Conservation (phyloP, 495 filamentous ascomycete genomes). For the Daldinia grandis region DNA sequence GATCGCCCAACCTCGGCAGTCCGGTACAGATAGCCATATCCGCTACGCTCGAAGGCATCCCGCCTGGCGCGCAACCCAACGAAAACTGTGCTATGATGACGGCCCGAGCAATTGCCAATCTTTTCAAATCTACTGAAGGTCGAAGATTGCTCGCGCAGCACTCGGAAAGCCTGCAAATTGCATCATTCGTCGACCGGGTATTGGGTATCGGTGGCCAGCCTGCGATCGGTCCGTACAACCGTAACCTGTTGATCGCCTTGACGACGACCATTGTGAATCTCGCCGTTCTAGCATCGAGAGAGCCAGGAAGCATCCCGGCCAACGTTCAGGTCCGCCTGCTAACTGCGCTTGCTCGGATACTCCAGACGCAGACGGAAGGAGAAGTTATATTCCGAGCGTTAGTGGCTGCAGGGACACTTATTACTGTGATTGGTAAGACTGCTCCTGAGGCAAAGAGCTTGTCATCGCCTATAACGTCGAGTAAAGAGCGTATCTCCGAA, state of each 20-base stretch:
- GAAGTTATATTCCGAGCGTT: conserved; percentile 86
- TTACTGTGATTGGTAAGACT: conserved; percentile 61
- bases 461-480: conserved; percentile 34
- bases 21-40: conserved; percentile 65
- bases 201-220: conserved; percentile 59
- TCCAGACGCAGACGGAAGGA: conserved; percentile 72
- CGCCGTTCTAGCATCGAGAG: conserved; percentile 64
- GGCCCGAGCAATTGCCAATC: conserved; percentile 81
- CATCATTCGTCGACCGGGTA: conserved; percentile 50
- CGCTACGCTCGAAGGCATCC: conserved; percentile 52
- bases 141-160: conserved; percentile 65
- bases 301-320: conserved; percentile 37
- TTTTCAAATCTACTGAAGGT: conserved; percentile 80
- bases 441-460: conserved; percentile 51
- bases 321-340: conserved; percentile 43
- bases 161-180: conserved; percentile 62
- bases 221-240: conserved; percentile 67
- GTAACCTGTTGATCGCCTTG: conserved; percentile 81
- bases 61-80: conserved; percentile 47
- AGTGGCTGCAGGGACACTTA: conserved; percentile 82
- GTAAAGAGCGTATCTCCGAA: conserved; percentile 52
- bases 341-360: conserved; percentile 65
- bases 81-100: conserved; percentile 88
- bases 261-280: conserved; percentile 89
- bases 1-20: conserved; percentile 52